Evolutionary conservation across 306 rosid genomes (phyloP).

Genomic region (Pyrus bretschneideri): DNA sequence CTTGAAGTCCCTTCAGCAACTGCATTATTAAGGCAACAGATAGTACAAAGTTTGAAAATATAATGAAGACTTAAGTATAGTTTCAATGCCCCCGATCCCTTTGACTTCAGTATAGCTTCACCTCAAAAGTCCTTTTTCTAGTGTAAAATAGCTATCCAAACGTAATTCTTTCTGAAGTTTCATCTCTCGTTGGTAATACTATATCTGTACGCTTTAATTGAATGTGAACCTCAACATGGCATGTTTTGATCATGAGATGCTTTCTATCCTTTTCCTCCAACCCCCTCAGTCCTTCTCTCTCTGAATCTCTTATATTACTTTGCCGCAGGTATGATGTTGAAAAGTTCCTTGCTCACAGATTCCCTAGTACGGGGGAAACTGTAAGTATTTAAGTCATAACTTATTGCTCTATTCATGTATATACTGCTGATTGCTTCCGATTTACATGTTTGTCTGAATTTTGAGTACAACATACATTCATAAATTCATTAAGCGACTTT

Average conservation of each 20-base stretch:
- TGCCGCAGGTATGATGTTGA: conserved; percentile 87
- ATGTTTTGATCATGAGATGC: neutral
- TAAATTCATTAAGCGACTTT: conserved; percentile 25
- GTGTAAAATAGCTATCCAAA: neutral
- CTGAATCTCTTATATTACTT: conserved; percentile 14
- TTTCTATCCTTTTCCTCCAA: neutral
- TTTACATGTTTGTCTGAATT: too few species aligned
- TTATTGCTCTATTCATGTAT: too few species aligned
- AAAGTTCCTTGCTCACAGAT: conserved; percentile 59
- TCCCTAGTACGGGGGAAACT: conserved; percentile 62
- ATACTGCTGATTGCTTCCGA: too few species aligned
- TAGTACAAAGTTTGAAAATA: neutral
- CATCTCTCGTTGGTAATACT: neutral
- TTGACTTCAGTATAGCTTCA: neutral
- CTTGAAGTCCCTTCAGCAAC: neutral
- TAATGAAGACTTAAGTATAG: neutral
- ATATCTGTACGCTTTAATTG: neutral
- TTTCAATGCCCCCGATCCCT: neutral
- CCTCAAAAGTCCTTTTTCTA: neutral
- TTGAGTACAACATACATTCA: neutral
- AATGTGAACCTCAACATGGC: neutral
- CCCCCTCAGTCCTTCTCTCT: too few species aligned
- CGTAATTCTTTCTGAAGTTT: neutral
- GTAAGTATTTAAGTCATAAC: conserved; percentile 44
- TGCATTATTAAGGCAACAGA: neutral